phyloP scores from a whole-genome alignment of 2,329 filamentous ascomycete species.

The Tympanopsis confertula region DNA sequence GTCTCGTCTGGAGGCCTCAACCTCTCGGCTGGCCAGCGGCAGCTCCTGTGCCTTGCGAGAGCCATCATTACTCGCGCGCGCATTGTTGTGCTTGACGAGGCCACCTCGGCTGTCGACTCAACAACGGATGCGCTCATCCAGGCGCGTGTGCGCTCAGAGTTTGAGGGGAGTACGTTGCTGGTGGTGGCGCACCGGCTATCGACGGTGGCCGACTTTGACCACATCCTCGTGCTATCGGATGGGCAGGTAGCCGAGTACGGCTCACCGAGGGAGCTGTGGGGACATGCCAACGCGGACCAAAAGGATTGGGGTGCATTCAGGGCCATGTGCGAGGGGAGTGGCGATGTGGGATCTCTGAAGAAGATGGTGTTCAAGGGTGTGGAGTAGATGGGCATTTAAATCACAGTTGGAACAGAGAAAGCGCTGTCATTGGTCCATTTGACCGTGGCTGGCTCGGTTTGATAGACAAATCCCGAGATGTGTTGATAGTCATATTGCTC shows the following conservation, averaged over 20 bases:
- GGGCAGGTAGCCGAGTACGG: not conserved
- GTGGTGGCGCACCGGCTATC: not conserved
- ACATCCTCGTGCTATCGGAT: not conserved
- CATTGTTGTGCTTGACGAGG: not conserved
- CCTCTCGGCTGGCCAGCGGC: not conserved
- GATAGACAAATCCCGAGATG: no score
- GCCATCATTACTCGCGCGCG: not conserved
- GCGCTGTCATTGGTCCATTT: no score
- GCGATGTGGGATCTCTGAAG: not conserved
- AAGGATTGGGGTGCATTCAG: not conserved
- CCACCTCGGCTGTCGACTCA: slow-evolving; percentile 1
- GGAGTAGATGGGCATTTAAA: no score
- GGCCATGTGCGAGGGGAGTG: not conserved
- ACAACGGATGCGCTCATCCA: not conserved
- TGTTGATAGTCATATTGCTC: no score
- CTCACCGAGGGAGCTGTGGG: not conserved
- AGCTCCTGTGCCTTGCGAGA: not conserved
- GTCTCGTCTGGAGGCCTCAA: not conserved
- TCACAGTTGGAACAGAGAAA: no score
- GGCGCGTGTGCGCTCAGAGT: not conserved
- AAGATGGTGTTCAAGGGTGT: no score
- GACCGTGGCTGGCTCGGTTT: no score
- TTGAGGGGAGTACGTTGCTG: not conserved
- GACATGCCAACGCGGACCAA: no score
- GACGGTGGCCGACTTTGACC: not conserved